Evolutionary conservation across 768 basidiomycete species (phyloP).

Genomic region (Lactifluus pinguis): DNA sequence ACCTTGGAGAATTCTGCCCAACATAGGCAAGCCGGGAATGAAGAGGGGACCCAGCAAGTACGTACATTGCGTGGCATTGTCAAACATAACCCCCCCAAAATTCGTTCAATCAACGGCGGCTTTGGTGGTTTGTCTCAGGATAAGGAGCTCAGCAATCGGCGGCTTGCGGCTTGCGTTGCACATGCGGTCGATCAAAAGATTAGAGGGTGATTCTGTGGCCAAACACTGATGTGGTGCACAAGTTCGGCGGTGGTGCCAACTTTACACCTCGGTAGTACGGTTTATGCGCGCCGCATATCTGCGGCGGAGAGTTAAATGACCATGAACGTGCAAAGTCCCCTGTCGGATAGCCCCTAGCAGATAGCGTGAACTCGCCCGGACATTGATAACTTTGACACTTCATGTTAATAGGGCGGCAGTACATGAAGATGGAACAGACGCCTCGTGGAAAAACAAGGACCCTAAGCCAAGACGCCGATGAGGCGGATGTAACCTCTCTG

Average conservation of each 20-base stretch:
- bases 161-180: background rate
- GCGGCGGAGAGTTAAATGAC: background rate
- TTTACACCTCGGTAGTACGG: background rate
- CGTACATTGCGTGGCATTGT: background rate
- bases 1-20: conserved; percentile 2
- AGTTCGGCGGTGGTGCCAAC: background rate
- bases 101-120: background rate
- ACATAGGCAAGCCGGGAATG: conserved; percentile 6
- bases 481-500: background rate
- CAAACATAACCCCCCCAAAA: background rate
- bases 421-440: background rate
- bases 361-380: background rate
- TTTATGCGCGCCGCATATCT: background rate
- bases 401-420: background rate
- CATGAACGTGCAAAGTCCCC: background rate
- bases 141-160: background rate
- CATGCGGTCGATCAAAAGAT: conserved; percentile 8
- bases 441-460: background rate
- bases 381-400: background rate
- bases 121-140: background rate
- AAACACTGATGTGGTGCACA: background rate
- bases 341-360: conserved; percentile 9
- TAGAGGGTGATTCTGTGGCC: background rate
- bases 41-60: conserved; percentile 8
- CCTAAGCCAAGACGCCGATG: background rate